Percentiles rank a stretch among this genome's conserved stretches.
phyloP scores from a whole-genome alignment of 2,329 filamentous ascomycete species.

The Aureobasidium sp. region DNA sequence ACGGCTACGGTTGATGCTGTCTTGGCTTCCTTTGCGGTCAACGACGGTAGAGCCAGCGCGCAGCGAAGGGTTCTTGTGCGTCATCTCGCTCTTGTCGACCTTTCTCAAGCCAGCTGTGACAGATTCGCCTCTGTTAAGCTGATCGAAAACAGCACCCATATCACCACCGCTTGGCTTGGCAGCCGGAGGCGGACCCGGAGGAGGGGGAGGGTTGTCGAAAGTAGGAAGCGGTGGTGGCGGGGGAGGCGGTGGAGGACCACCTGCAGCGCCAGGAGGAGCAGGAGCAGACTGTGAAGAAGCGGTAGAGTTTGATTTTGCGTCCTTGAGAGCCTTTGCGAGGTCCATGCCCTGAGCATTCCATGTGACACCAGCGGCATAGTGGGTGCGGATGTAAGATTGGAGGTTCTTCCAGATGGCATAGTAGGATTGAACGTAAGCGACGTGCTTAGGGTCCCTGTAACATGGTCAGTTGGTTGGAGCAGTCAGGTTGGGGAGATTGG shows the following conservation, averaged over 20 bases:
- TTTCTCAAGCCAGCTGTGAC: slow-evolving; percentile 86
- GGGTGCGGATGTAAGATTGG: slow-evolving; percentile 72
- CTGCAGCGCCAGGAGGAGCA: slow-evolving; percentile 46
- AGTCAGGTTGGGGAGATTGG: background rate
- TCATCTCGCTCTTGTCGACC: slow-evolving; percentile 94
- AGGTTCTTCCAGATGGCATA: slow-evolving; percentile 84
- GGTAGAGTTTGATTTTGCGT: slow-evolving; percentile 31
- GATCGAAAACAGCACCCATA: slow-evolving; percentile 80
- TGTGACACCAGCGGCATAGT: slow-evolving; percentile 67
- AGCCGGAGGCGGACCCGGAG: slow-evolving; percentile 50
- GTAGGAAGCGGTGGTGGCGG: slow-evolving; percentile 52
- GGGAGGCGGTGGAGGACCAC: slow-evolving; percentile 54
- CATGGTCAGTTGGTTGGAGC: background rate
- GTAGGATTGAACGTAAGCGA: slow-evolving; percentile 88
- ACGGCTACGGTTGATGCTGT: slow-evolving; percentile 55
- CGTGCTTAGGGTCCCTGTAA: slow-evolving; percentile 64
- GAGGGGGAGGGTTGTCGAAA: slow-evolving; percentile 44
- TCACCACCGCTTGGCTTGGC: slow-evolving; percentile 44
- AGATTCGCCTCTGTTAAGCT: slow-evolving; percentile 80
- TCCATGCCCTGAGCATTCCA: slow-evolving; percentile 79
- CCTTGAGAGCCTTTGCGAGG: slow-evolving; percentile 59
- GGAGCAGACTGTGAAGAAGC: slow-evolving; percentile 27
- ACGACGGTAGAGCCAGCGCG: slow-evolving; percentile 65
- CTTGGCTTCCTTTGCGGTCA: slow-evolving; percentile 44
- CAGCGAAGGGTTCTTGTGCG: slow-evolving; percentile 91